Evolutionary conservation across 768 basidiomycete genomes (phyloP).

Genomic region (Xerocomellus intermedius): DNA sequence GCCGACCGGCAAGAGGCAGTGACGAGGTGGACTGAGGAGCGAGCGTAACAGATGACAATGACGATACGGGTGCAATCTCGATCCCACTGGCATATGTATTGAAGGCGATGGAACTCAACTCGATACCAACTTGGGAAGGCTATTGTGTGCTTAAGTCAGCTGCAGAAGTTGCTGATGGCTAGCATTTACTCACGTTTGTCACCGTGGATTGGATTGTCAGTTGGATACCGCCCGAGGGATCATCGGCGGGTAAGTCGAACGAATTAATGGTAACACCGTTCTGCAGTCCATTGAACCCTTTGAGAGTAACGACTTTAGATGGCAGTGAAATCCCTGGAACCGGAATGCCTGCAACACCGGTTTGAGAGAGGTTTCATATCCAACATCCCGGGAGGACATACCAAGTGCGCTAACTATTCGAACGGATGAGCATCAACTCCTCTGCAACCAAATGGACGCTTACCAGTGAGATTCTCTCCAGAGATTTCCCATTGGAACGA

Average conservation of each 20-base stretch:
- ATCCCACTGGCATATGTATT: slow-evolving; percentile 51
- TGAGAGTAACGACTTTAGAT: slow-evolving; percentile 58
- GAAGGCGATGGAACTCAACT: slow-evolving; percentile 60
- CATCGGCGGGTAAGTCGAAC: slow-evolving; percentile 69
- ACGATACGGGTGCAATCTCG: slow-evolving; percentile 59
- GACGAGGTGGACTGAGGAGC: slow-evolving; percentile 50
- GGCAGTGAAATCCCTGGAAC: slow-evolving; percentile 55
- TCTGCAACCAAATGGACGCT: slow-evolving; percentile 6
- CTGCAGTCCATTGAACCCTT: slow-evolving; percentile 69
- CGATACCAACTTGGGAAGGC: slow-evolving; percentile 76
- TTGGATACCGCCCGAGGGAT: slow-evolving; percentile 69
- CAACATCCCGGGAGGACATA: slow-evolving; percentile 21
- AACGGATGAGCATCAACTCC: slow-evolving; percentile 5
- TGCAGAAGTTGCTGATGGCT: background rate
- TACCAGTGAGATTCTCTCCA: slow-evolving; percentile 61
- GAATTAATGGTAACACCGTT: slow-evolving; percentile 59
- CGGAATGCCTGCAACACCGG: slow-evolving; percentile 44
- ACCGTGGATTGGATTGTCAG: slow-evolving; percentile 61
- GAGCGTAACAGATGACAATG: slow-evolving; percentile 49
- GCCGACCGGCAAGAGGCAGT: slow-evolving; percentile 57
- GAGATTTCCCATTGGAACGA: slow-evolving; percentile 71
- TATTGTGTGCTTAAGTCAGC: slow-evolving; percentile 24
- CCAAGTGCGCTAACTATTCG: slow-evolving; percentile 56
- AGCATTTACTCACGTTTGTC: slow-evolving; percentile 48
- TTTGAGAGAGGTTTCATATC: background rate